These are phyloP conservation scores for Knoxdaviesia capensis DNA, from an alignment of 2,329 filamentous ascomycete species.

Conservation along the genomic window DNA sequence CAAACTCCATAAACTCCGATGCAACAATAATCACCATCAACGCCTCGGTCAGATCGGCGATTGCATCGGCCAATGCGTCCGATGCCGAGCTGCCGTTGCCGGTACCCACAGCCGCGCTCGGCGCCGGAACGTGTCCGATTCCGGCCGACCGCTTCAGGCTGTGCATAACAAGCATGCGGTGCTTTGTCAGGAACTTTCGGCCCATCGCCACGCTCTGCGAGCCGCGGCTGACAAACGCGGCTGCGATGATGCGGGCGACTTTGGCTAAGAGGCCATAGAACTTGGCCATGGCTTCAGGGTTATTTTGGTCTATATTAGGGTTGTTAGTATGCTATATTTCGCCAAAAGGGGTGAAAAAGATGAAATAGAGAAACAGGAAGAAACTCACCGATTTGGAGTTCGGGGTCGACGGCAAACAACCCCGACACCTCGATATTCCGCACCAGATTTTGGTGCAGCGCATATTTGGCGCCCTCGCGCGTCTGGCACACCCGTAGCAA, in stretches of 20 bases:
- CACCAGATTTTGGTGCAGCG: constrained; percentile 83
- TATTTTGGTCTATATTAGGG: constrained; percentile 32
- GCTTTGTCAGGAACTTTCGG: constrained; percentile 60
- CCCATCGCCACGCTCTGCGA: constrained; percentile 67
- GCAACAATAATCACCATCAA: constrained; percentile 68
- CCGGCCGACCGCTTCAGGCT: constrained; percentile 80
- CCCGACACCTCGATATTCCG: constrained; percentile 58
- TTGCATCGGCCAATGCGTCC: constrained; percentile 31
- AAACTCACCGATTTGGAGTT: constrained; percentile 48
- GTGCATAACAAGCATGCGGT: constrained; percentile 66
- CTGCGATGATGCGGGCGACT: constrained; percentile 62
- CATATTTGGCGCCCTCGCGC: constrained; percentile 60
- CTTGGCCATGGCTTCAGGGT: constrained; percentile 49
- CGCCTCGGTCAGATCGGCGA: constrained; percentile 65
- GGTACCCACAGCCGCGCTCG: not conserved
- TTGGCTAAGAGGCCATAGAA: constrained; percentile 73
- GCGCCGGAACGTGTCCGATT: constrained; percentile 28
- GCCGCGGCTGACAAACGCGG: constrained; percentile 63
- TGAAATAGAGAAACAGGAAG: constrained; percentile 2
- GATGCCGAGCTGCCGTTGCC: constrained; percentile 13
- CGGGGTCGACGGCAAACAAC: constrained; percentile 80
- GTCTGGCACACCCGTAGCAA: constrained; percentile 72
- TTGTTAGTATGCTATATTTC: constrained; percentile 5
- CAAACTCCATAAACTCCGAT: constrained; percentile 54
- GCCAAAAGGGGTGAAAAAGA: constrained; percentile 2